These are phyloP conservation scores for Cytospora leucostoma DNA, from an alignment of 2,329 filamentous ascomycete species.

Conservation along the genomic window DNA sequence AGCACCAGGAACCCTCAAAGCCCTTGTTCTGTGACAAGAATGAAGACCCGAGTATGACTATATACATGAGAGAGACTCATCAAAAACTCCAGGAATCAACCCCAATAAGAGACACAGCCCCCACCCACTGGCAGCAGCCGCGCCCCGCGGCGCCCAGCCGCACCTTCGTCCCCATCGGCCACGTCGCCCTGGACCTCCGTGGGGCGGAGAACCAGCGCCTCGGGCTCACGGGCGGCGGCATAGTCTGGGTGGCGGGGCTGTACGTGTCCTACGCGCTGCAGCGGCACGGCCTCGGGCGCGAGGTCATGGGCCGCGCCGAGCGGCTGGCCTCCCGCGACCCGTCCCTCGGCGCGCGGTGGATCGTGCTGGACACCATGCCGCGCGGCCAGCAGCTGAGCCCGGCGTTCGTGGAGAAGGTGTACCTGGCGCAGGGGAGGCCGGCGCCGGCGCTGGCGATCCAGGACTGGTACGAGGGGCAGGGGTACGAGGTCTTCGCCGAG, in stretches of 20 bases:
- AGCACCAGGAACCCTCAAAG: background rate
- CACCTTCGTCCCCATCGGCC: constrained; percentile 43
- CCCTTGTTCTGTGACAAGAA: constrained; percentile 1
- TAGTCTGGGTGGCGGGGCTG: constrained; percentile 43
- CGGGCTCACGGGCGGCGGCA: constrained; percentile 33
- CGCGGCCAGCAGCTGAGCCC: constrained; percentile 22
- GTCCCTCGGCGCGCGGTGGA: constrained; percentile 6
- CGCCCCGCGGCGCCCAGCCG: constrained; percentile 34
- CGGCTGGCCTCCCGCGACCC: constrained; percentile 1
- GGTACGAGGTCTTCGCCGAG: constrained; percentile 18
- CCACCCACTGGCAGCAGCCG: constrained; percentile 33
- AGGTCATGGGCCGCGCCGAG: constrained; percentile 21
- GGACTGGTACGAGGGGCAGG: constrained; percentile 27
- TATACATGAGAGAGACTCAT: constrained; percentile 34
- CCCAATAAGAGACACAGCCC: constrained; percentile 40
- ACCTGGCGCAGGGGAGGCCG: constrained; percentile 9
- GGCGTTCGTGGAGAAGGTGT: constrained; percentile 15
- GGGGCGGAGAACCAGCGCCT: constrained; percentile 37
- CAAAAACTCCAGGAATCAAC: constrained; percentile 35
- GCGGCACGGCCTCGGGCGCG: constrained; percentile 22
- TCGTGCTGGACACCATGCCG: constrained; percentile 25
- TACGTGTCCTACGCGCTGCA: constrained; percentile 40
- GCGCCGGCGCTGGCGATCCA: constrained; percentile 15
- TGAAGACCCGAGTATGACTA: background rate
- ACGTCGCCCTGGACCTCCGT: constrained; percentile 42